phyloP scores from a whole-genome alignment of 164 flowering plant species.

The Taxillus chinensis region DNA sequence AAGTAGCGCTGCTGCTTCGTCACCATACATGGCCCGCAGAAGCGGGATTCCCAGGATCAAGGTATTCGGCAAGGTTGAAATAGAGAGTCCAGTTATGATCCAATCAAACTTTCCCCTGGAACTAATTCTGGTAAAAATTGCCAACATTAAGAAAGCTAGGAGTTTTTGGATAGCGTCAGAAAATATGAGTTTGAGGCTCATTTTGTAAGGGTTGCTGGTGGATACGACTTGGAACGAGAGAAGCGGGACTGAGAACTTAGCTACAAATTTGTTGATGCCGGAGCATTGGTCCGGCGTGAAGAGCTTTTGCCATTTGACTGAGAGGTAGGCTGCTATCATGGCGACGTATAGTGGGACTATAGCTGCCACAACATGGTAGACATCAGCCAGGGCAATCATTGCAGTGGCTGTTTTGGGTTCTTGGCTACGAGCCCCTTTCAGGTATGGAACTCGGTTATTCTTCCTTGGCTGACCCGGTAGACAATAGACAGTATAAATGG shows the following conservation, averaged over 20 bases:
- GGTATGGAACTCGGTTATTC: not conserved
- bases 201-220: conserved; percentile 50
- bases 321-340: conserved; percentile 57
- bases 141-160: conserved; percentile 29
- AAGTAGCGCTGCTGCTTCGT: conserved; percentile 37
- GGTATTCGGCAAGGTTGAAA: conserved; percentile 71
- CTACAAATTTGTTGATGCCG: conserved; percentile 81
- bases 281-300: conserved; percentile 78
- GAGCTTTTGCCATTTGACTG: conserved; percentile 62
- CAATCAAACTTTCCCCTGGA: conserved; percentile 34
- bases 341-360: conserved; percentile 58
- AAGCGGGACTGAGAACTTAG: conserved; percentile 66
- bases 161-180: conserved; percentile 62
- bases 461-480: conserved; percentile 3
- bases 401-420: not conserved
- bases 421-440: not conserved
- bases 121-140: conserved; percentile 24
- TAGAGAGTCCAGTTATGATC: conserved; percentile 62
- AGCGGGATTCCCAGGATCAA: conserved; percentile 79
- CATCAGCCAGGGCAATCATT: conserved; percentile 48
- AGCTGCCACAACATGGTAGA: conserved; percentile 54
- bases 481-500: not conserved
- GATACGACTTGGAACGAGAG: conserved; percentile 58
- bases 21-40: conserved; percentile 63
- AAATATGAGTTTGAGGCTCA: conserved; percentile 54